Conservation (phyloP, 495 filamentous ascomycete genomes). For the Halenospora varia region DNA sequence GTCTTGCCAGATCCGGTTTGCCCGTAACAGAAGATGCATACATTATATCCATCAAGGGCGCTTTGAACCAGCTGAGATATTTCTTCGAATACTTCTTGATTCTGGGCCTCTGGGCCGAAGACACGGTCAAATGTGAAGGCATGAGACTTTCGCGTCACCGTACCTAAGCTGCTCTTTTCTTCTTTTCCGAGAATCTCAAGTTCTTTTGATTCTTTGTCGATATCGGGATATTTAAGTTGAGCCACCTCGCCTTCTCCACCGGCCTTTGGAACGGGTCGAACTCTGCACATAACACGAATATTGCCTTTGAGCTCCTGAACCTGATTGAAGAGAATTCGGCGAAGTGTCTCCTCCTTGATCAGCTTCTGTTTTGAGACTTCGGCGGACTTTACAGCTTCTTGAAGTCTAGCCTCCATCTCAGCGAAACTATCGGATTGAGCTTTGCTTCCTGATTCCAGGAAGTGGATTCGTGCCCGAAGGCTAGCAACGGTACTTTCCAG, state of each 20-base stretch:
- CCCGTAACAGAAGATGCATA: constrained; percentile 98
- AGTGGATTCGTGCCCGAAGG: constrained; percentile 74
- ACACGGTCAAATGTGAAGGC: constrained; percentile 93
- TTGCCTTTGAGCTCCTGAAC: constrained; percentile 99
- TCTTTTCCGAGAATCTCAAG: constrained; percentile 78
- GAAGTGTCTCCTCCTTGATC: constrained; percentile 83
- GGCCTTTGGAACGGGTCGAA: constrained; percentile 66
- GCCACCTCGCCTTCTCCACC: constrained; percentile 48
- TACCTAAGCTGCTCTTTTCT: constrained; percentile 79
- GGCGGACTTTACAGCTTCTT: constrained; percentile 67
- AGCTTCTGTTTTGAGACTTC: constrained; percentile 75
- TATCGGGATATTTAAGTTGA: constrained; percentile 74
- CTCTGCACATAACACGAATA: constrained; percentile 96
- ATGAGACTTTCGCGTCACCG: constrained; percentile 67
- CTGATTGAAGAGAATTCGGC: constrained; percentile 93
- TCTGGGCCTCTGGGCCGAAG: constrained; percentile 72
- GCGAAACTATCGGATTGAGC: constrained; percentile 78
- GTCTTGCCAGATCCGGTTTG: constrained; percentile 98
- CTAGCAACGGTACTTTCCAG: constrained; percentile 72
- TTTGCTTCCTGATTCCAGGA: constrained; percentile 83
- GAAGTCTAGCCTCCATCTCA: constrained; percentile 68
- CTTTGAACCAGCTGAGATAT: constrained; percentile 97
- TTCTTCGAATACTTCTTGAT: constrained; percentile 89
- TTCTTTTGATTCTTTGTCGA: constrained; percentile 72
- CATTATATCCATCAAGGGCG: constrained; percentile 96